Conservation (phyloP, 2,329 filamentous ascomycete genomes). For the Epicoccum sorghinum region DNA sequence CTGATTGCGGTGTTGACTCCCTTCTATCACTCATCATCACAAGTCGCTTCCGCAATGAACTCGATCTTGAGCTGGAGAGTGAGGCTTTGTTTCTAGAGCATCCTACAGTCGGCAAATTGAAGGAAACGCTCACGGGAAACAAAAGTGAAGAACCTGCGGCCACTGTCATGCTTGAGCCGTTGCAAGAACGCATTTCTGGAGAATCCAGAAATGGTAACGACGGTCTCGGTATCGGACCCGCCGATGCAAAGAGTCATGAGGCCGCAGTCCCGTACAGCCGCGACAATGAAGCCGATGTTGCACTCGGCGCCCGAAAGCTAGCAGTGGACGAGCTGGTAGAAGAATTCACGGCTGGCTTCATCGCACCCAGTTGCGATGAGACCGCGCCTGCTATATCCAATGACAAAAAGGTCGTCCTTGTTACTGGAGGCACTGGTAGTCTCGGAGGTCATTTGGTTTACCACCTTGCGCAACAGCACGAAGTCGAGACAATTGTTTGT, state of each 20-base stretch:
- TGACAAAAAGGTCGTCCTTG: not conserved
- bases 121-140: not conserved
- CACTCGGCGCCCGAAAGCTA: not conserved
- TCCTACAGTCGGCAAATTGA: constrained; percentile 60
- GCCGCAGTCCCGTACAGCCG: no score
- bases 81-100: constrained; percentile 58
- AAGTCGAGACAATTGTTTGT: not conserved
- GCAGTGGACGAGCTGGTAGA: not conserved
- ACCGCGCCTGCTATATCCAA: not conserved
- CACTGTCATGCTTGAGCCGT: not conserved
- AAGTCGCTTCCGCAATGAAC: constrained; percentile 29
- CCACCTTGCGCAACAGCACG: not conserved
- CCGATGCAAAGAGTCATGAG: no score
- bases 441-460: not conserved
- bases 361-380: not conserved
- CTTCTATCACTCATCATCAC: constrained; percentile 31
- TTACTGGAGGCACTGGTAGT: not conserved
- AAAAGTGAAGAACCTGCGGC: not conserved
- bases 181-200: not conserved
- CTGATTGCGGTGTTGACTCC: constrained; percentile 39
- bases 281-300: no score
- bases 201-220: not conserved
- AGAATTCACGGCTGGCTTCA: not conserved
- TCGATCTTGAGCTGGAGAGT: constrained; percentile 17
- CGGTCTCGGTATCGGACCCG: not conserved